These are phyloP conservation scores for Tephrocybe sp. DNA, from an alignment of 768 basidiomycete genomes.

Conservation along the genomic window DNA sequence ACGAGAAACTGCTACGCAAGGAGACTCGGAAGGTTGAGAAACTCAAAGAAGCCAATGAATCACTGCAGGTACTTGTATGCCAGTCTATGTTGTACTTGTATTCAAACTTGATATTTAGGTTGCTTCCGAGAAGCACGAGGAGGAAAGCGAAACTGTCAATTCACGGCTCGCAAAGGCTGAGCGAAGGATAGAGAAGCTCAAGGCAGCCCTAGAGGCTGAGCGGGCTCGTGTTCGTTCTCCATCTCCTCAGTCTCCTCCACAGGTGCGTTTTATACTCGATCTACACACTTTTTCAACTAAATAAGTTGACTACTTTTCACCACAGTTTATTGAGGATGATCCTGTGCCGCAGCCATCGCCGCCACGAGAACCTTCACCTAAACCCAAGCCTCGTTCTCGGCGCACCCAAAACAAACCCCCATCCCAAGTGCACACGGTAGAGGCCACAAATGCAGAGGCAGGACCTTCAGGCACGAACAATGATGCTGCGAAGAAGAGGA, in stretches of 20 bases:
- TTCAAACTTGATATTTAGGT: conserved; percentile 29
- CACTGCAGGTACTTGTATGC: conserved; percentile 43
- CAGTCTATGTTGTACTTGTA: not conserved
- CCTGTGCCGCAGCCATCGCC: conserved; percentile 5
- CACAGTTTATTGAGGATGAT: conserved; percentile 8
- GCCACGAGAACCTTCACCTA: conserved; percentile 6
- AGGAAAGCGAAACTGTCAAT: conserved; percentile 34
- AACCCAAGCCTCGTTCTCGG: conserved; percentile 8
- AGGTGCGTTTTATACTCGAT: conserved; percentile 10
- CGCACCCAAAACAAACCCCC: conserved; percentile 4
- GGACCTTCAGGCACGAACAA: conserved; percentile 10
- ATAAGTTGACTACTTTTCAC: not conserved
- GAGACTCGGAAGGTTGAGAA: conserved; percentile 41
- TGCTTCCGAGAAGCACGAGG: conserved; percentile 34
- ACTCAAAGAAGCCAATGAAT: conserved; percentile 36
- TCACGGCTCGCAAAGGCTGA: conserved; percentile 36
- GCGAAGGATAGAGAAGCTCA: conserved; percentile 44
- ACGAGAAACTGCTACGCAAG: conserved; percentile 38
- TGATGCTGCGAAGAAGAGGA: conserved; percentile 2
- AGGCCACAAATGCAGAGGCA: conserved; percentile 10
- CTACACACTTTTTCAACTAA: not conserved
- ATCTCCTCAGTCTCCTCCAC: conserved; percentile 25
- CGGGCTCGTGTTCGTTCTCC: conserved; percentile 31
- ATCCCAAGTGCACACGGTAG: not conserved
- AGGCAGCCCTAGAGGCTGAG: conserved; percentile 41